Conservation (phyloP, 1,284 basidiomycete genomes). For the Ganoderma meredithae region DNA sequence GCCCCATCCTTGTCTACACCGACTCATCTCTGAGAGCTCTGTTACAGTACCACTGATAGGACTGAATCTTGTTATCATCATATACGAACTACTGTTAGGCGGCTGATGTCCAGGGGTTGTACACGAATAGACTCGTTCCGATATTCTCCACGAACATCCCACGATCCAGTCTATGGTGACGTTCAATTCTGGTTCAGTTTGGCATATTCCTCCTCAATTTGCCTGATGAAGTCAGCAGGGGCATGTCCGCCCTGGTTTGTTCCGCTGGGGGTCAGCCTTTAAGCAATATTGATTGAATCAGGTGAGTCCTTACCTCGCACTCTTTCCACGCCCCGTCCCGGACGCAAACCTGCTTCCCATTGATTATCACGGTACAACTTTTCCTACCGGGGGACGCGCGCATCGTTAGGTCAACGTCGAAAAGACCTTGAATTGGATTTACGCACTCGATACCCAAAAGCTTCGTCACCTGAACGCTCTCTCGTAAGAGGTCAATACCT, state of each 20-base stretch:
- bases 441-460: conserved; percentile 64
- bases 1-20: conserved; percentile 33
- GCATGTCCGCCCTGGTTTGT: conserved; percentile 73
- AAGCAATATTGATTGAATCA: not conserved
- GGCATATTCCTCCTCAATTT: conserved; percentile 80
- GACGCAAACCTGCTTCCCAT: conserved; percentile 71
- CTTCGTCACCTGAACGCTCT: conserved; percentile 61
- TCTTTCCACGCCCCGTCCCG: conserved; percentile 83
- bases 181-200: conserved; percentile 55
- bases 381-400: conserved; percentile 53
- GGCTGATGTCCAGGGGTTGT: conserved; percentile 35
- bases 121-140: conserved; percentile 20
- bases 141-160: not conserved
- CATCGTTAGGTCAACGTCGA: conserved; percentile 17
- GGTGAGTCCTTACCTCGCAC: conserved; percentile 73
- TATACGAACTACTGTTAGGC: conserved; percentile 82
- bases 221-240: conserved; percentile 75
- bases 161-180: conserved; percentile 8
- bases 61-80: conserved; percentile 82
- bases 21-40: not conserved
- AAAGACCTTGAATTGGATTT: conserved; percentile 1
- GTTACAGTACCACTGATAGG: conserved; percentile 85
- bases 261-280: conserved; percentile 8
- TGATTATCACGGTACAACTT: conserved; percentile 87
- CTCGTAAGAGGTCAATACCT: conserved; percentile 65